Base-by-base conservation (phyloP, 2,329 filamentous ascomycete genomes). In the Trichoderma hamatum region DNA sequence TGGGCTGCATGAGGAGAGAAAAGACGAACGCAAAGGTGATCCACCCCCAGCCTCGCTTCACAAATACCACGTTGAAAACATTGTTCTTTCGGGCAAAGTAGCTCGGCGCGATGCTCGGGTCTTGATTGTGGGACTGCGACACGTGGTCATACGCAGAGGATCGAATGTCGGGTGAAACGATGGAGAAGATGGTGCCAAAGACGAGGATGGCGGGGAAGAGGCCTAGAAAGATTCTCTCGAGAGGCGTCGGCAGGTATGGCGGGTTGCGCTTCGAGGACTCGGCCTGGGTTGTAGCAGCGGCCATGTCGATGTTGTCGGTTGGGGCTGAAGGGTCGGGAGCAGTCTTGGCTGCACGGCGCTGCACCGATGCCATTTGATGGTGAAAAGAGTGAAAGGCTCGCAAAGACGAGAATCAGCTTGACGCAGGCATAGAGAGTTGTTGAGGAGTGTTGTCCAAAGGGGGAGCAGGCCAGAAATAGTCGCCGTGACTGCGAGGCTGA, bases 41-140 rank as follows among this genome's bases (percentile, higher is more conserved):
- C 96, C 96, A 99, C 61, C 90, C 87, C 96, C 96, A 99, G 71
- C 95, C 95, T 66, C 92, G 85, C 84, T 99, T 99, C 76, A 99
- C 96, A 77, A 98, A 99, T 75, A 94, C 87, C 58, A 92, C 80
- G 78, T 99, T 99, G 86, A 98, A 92, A 64, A 97, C 75, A 82
- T 99, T 99, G 79, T 89, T 86, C 81, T 99, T 99, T 74, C 91
- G 91, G 58, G 96, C 95, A 79, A 99, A 99, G 84, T 98, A 99
- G 77, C 86, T 90, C 2, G 92, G 92, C 62, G 90, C 87, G 5
- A 84, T 79, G 51, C 79, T 77, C n/a, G 78, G 76, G 78, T 83
- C 81, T 79, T 84, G 84, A 3, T 84, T 80, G 80, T 92, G 90
- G 14, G 90, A 86, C 76, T 94, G 91, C 28, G 85, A 79, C 51